Percentiles rank a stretch among this genome's conserved stretches.
These are phyloP conservation scores for Exophiala sp. DNA, from an alignment of 2,329 filamentous ascomycete genomes.

Conservation along the genomic window DNA sequence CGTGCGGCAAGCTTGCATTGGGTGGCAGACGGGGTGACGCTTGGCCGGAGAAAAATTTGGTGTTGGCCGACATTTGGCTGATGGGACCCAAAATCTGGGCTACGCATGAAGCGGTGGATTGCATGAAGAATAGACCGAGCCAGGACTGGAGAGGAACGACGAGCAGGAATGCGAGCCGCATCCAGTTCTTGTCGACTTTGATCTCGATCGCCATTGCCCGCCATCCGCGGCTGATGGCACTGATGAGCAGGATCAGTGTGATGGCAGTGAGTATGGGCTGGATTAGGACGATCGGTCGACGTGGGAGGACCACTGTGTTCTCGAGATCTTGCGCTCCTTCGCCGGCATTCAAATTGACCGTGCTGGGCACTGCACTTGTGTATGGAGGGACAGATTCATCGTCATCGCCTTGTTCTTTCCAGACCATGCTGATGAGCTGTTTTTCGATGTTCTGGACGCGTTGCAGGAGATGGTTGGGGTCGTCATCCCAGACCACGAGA, in stretches of 20 bases:
- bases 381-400: conserved; percentile 37
- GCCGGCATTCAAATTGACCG: conserved; percentile 8
- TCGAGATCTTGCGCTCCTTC: conserved; percentile 31
- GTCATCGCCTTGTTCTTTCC: conserved; percentile 37
- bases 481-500: conserved; percentile 63
- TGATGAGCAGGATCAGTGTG: conserved; percentile 52
- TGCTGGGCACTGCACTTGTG: conserved; percentile 19
- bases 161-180: conserved; percentile 53
- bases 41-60: conserved; percentile 45
- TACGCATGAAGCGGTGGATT: conserved; percentile 40
- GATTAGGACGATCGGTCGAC: conserved; percentile 52
- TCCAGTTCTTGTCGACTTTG: conserved; percentile 51
- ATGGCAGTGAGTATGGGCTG: conserved; percentile 53
- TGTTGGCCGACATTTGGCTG: conserved; percentile 43
- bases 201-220: conserved; percentile 54
- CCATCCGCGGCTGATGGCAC: conserved; percentile 57
- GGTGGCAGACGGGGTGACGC: conserved; percentile 35
- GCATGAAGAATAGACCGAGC: conserved; percentile 52
- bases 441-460: conserved; percentile 53
- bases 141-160: conserved; percentile 56
- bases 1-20: conserved; percentile 41
- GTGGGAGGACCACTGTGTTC: conserved; percentile 40
- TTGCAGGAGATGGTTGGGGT: conserved; percentile 53
- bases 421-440: conserved; percentile 36
- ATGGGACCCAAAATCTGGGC: conserved; percentile 45